These are phyloP conservation scores for Themeda triandra DNA, from an alignment of 176 grass and related monocot species.

Conservation along the genomic window DNA sequence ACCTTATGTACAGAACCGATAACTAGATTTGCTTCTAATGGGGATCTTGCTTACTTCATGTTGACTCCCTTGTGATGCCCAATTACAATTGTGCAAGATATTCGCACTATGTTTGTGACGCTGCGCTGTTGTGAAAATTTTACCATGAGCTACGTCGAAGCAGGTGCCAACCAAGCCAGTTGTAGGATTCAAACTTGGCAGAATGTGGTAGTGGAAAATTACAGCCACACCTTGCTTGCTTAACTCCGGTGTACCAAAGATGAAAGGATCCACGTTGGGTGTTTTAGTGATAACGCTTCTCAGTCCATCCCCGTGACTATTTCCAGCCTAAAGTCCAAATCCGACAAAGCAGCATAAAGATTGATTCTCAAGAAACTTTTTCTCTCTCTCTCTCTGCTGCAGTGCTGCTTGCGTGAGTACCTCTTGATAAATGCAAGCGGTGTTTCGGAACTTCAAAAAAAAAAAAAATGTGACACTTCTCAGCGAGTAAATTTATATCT, in stretches of 20 bases:
- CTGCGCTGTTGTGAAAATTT: not conserved
- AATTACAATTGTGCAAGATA: not conserved
- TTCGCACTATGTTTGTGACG: not conserved
- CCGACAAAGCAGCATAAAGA: not conserved
- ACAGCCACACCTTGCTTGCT: not conserved
- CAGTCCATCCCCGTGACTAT: not conserved
- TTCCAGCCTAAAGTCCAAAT: not conserved
- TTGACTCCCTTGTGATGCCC: not conserved
- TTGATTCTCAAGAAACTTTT: not conserved
- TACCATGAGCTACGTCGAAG: not conserved
- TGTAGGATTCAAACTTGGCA: not conserved
- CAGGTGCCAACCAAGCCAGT: not conserved
- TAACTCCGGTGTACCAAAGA: not conserved
- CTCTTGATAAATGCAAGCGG: too few relatives aligned
- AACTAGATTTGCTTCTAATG: not conserved
- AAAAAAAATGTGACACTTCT: not conserved
- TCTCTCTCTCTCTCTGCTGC: rapidly evolving
- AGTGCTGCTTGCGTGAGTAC: rapidly evolving
- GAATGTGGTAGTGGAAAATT: not conserved
- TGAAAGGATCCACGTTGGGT: not conserved
- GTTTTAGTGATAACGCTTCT: not conserved
- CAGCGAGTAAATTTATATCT: not conserved
- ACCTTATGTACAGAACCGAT: not conserved
- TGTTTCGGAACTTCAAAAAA: not conserved
- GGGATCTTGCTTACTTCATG: not conserved